Percentiles rank a stretch among this genome's conserved stretches.
These are phyloP conservation scores for Globisporangium recalcitrans DNA, from an alignment of 352 stramenopile species.

Conservation along the genomic window DNA sequence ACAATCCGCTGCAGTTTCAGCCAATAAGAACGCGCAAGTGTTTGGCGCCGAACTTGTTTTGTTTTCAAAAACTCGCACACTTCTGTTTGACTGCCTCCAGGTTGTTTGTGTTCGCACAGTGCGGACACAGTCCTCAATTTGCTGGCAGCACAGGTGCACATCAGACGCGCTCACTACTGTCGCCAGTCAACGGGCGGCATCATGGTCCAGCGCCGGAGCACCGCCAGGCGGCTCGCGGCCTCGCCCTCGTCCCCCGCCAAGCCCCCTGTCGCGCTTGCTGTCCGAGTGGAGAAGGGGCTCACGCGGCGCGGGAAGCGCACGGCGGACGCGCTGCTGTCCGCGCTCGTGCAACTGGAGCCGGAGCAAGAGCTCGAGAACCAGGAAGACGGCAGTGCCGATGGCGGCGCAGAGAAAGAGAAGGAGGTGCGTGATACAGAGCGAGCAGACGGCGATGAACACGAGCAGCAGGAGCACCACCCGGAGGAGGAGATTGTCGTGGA, in stretches of 20 bases:
- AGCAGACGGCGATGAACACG: background rate
- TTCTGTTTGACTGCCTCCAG: background rate
- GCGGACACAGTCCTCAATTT: background rate
- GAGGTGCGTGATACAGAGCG: background rate
- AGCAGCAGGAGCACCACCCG: slow-evolving; percentile 10
- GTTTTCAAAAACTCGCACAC: slow-evolving; percentile 5
- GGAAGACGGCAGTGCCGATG: background rate
- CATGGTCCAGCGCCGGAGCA: slow-evolving; percentile 15
- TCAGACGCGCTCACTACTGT: background rate
- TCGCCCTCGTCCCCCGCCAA: slow-evolving; percentile 2
- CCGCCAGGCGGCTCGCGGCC: slow-evolving; percentile 5
- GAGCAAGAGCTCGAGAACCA: background rate
- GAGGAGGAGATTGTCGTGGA: background rate
- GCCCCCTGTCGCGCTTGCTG: background rate
- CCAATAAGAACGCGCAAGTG: background rate
- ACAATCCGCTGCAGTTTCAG: too few species aligned
- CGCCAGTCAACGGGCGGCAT: background rate
- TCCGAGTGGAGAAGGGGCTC: background rate
- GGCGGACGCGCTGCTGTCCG: slow-evolving; percentile 1
- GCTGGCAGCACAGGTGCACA: background rate
- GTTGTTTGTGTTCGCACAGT: background rate
- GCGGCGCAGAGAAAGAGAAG: background rate
- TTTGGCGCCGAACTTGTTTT: slow-evolving; percentile 4
- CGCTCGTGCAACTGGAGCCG: background rate
- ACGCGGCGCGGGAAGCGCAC: slow-evolving; percentile 14